These are phyloP conservation scores for Cicer yamashitae DNA, from an alignment of 306 rosid genomes.

Conservation along the genomic window DNA sequence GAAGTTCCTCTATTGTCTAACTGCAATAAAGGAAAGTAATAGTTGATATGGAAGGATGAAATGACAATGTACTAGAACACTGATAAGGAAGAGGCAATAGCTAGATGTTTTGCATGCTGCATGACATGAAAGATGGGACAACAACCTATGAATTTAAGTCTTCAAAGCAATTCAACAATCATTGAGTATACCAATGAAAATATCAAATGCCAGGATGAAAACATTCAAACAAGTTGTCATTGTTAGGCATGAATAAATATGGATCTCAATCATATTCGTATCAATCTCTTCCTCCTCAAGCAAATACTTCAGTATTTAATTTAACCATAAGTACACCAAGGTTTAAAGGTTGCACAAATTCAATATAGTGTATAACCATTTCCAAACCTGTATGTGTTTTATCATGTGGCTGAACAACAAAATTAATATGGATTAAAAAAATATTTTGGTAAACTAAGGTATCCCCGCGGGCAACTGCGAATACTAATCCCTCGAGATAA, in stretches of 20 bases:
- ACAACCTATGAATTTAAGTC: slow-evolving; percentile 23
- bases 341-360: slow-evolving; percentile 20
- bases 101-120: slow-evolving; percentile 12
- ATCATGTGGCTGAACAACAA: not conserved
- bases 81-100: not conserved
- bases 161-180: slow-evolving; percentile 21
- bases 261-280: slow-evolving; percentile 29
- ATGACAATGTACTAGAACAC: slow-evolving; percentile 5
- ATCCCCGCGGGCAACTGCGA: too few species aligned
- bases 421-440: not conserved
- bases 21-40: slow-evolving; percentile 55
- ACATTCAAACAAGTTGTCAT: not conserved
- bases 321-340: slow-evolving; percentile 19
- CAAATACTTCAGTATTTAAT: not conserved
- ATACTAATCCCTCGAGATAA: too few species aligned
- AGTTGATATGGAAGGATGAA: slow-evolving; percentile 25
- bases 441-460: too few species aligned
- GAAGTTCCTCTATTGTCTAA: slow-evolving; percentile 94
- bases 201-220: slow-evolving; percentile 3
- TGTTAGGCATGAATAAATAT: slow-evolving; percentile 22
- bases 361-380: not conserved
- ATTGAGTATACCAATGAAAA: slow-evolving; percentile 17
- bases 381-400: slow-evolving; percentile 2
- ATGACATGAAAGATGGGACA: not conserved
- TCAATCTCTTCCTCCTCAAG: slow-evolving; percentile 3